Conservation (phyloP, 495 filamentous ascomycete species). For the Aspergillus affinis region DNA sequence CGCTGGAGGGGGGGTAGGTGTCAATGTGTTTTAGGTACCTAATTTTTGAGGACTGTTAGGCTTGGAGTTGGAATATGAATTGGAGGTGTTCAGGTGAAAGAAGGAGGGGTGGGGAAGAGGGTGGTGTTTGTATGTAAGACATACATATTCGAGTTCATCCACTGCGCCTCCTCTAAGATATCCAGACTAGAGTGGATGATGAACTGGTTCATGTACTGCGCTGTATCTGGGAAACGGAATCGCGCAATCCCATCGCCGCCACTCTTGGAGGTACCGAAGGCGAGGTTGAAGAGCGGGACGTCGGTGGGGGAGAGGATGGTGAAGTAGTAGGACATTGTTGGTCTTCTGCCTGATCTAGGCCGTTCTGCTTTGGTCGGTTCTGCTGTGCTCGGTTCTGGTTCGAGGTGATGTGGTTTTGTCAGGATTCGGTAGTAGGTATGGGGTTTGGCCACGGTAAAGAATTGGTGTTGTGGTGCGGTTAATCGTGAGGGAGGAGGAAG, state of each 20-base stretch:
- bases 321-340: conserved; percentile 92
- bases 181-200: conserved; percentile 90
- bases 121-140: too few species aligned
- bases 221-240: conserved; percentile 73
- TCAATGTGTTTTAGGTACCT: conserved; percentile 94
- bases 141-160: conserved; percentile 78
- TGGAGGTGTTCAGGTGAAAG: too few species aligned
- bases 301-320: conserved; percentile 91
- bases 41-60: too few species aligned
- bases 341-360: conserved; percentile 2
- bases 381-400: not conserved
- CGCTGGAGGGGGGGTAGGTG: conserved; percentile 75
- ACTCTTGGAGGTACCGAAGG: conserved; percentile 92
- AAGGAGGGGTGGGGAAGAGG: too few species aligned
- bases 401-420: too few species aligned
- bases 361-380: not conserved
- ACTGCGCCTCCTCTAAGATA: conserved; percentile 93
- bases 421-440: too few species aligned
- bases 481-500: too few species aligned
- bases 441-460: too few species aligned
- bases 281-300: conserved; percentile 90
- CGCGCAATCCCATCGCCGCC: conserved; percentile 89
- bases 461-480: too few species aligned
- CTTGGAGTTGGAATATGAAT: too few species aligned
- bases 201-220: conserved; percentile 94